phyloP scores from a whole-genome alignment of 2,329 filamentous ascomycete genomes.

The Furcasterigmium furcatum region DNA sequence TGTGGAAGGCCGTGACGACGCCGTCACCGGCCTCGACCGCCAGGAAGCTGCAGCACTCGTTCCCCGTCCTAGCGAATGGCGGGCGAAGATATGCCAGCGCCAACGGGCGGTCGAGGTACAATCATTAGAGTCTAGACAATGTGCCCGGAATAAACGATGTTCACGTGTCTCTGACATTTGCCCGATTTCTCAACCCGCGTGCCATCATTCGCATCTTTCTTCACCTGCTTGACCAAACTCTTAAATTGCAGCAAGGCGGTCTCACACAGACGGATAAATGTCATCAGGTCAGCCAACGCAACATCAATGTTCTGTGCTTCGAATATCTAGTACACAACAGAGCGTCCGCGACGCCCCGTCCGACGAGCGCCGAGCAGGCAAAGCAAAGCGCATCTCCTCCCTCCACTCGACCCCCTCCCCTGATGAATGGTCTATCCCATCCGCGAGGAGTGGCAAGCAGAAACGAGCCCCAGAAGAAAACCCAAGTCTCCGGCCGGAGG shows the following conservation, averaged over 20 bases:
- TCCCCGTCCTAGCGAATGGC: conserved; percentile 27
- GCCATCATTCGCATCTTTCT: no score
- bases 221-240: no score
- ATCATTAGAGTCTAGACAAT: conserved; percentile 8
- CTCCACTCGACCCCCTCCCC: background rate
- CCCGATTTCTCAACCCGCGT: no score
- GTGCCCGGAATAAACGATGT: background rate
- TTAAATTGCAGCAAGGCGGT: no score
- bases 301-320: conserved; percentile 5
- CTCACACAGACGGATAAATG: no score
- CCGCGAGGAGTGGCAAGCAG: background rate
- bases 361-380: background rate
- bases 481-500: background rate
- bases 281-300: background rate
- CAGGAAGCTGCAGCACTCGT: conserved; percentile 32
- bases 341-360: background rate
- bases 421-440: background rate
- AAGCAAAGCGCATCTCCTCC: background rate
- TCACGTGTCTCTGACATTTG: background rate
- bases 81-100: conserved; percentile 16
- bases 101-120: conserved; percentile 11
- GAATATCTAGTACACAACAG: conserved; percentile 3
- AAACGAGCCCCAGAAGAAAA: background rate
- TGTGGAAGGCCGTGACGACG: conserved; percentile 72
- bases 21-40: conserved; percentile 28